Conservation (phyloP, 2,329 filamentous ascomycete species). For the Xylariaceae sp. region DNA sequence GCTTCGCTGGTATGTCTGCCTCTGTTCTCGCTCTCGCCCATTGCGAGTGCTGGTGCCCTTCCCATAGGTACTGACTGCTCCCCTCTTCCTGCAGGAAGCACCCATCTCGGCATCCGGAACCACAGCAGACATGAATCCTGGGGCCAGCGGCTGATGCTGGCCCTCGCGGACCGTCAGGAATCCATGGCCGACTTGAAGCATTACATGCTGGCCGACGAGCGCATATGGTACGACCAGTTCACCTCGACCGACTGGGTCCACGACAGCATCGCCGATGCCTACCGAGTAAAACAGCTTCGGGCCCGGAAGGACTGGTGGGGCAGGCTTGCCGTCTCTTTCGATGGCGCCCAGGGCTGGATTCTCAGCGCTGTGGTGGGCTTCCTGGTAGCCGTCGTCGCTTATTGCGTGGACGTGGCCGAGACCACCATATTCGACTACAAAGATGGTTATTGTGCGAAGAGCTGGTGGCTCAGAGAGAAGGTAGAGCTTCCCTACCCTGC, state of each 20-base stretch:
- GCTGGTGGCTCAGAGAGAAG: conserved; percentile 70
- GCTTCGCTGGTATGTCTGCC: conserved; percentile 32
- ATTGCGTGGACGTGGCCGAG: conserved; percentile 83
- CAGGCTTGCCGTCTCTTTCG: conserved; percentile 67
- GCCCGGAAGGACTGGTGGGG: conserved; percentile 78
- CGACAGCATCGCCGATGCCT: conserved; percentile 90
- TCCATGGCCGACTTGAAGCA: conserved; percentile 57
- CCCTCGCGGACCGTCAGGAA: conserved; percentile 50
- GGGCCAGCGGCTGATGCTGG: conserved; percentile 54
- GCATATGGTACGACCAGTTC: conserved; percentile 98
- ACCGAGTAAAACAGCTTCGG: conserved; percentile 76
- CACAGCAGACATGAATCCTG: conserved; percentile 53
- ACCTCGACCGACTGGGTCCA: conserved; percentile 98
- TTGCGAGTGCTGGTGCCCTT: not conserved
- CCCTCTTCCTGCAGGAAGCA: conserved; percentile 9
- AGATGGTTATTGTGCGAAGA: conserved; percentile 68
- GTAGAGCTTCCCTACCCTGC: conserved; percentile 25
- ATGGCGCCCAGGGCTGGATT: conserved; percentile 90
- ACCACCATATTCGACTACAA: conserved; percentile 83
- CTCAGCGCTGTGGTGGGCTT: conserved; percentile 84
- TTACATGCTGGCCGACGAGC: conserved; percentile 67
- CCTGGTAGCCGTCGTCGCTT: conserved; percentile 77
- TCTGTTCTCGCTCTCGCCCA: not conserved
- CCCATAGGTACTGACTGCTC: conserved; percentile 3
- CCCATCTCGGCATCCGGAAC: conserved; percentile 29